Evolutionary conservation across 805 yeast species (phyloP), one percentile per base, ranked within the genome.

Genomic region (Metschnikowia vanudenii): DNA sequence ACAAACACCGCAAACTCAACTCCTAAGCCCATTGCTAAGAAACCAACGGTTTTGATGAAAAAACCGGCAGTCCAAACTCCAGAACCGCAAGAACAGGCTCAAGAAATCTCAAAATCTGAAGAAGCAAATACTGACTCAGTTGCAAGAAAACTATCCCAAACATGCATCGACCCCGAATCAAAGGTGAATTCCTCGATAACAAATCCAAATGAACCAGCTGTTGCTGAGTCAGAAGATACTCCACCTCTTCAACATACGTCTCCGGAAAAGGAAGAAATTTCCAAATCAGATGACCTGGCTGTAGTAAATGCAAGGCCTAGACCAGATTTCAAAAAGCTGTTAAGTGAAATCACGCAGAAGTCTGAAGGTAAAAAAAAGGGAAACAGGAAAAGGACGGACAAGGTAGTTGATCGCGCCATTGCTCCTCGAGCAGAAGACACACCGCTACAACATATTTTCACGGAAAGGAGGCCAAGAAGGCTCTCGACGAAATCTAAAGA

Each of bases 41-140:
- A 70, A 42, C 75, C 75, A 1, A 63, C 67, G 1, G 63, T 72
- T 30, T 63, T 71, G 55, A 36, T 45, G 41, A 71, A 69, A 57
- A 72, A 72, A 28, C 40, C 38, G 12, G 8, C 22, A 10, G 38
- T 26, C 2, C 11, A 29, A 16, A 41, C 39, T 18, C 52, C 40
- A 5, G 43, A 31, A 19, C 43, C 39, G 4, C 40, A 32, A 26
- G 24, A 30, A 20, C 18, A 37, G 19, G 16, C n/a, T 9, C 22
- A 37, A 26, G 32, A 14, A 37, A 26, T 3, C 13, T 4, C 14
- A 4, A 9, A 14, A 14, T 10, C 12, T 2, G 22, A 24, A n/a
- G 40, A 37, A 14, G 32, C 20, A 7, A 37, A 37, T 7, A 14
- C 26, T 16, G 40, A 16, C 14, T 37, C 40, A n/a, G 20, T 16